These are phyloP conservation scores for Dovyalis caffra DNA, from an alignment of 345 rosid genomes.

Conservation along the genomic window DNA sequence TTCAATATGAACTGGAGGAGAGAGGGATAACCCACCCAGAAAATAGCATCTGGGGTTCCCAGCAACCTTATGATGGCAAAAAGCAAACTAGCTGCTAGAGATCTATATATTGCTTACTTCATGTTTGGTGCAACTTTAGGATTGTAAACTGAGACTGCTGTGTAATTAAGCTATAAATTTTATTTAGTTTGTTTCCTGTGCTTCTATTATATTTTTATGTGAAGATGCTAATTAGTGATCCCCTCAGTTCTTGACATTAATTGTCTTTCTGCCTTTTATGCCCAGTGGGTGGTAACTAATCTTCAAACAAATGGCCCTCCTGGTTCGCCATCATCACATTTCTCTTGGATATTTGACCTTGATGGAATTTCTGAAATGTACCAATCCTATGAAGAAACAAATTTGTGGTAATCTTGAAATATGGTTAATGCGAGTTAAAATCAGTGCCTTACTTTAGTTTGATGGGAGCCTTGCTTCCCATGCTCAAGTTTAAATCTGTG, in stretches of 20 bases:
- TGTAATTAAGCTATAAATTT: neutral
- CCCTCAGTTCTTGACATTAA: slow-evolving; percentile 1
- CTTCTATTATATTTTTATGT: neutral
- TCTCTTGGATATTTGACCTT: slow-evolving; percentile 84
- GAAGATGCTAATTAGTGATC: neutral
- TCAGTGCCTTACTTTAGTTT: neutral
- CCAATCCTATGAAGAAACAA: slow-evolving; percentile 83
- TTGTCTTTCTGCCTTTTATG: slow-evolving; percentile 12
- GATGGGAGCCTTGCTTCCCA: neutral
- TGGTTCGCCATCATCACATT: slow-evolving; percentile 46
- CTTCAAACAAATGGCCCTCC: slow-evolving; percentile 44
- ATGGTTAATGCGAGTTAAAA: neutral
- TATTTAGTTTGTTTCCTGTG: neutral
- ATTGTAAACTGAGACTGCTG: neutral
- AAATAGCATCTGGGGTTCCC: neutral
- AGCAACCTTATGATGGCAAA: neutral
- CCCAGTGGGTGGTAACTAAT: slow-evolving; percentile 92
- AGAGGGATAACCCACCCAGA: neutral
- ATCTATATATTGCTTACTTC: neutral
- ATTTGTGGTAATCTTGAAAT: slow-evolving; percentile 60
- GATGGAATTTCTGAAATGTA: slow-evolving; percentile 77
- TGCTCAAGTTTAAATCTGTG: neutral
- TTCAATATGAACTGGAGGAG: neutral
- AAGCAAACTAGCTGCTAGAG: neutral
- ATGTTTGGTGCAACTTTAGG: neutral